Base-by-base conservation (phyloP, 768 basidiomycete species). In the Auricularia cornea region DNA sequence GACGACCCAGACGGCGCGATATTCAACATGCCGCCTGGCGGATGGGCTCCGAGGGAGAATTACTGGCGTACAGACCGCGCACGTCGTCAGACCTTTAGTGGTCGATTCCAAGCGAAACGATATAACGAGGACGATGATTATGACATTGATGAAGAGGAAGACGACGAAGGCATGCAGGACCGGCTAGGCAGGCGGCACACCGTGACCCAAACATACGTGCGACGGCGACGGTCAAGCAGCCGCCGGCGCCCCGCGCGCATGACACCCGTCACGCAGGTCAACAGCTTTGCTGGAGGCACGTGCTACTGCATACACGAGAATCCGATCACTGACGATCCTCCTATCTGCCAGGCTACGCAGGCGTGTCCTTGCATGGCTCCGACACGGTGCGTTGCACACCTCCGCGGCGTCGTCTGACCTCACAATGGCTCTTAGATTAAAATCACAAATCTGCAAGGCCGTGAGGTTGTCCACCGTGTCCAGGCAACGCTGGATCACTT, bases 81-180 rank as follows among this genome's bases (percentile, higher is more conserved):
- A 8, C 23, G 44, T 26, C 23, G 20, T 48, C 20, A 48, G 44
- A 48, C 20, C 63, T 59, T 26, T 62, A 32, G 62, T 59, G 48
- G 56, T 70, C 72, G 69, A 76, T 70, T 66, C 67, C 31, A 62
- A 59, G 40, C 61, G 64, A 44, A 29, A 44, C 38, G 33, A 67
- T 88, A 90, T 65, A 91, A 93, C 75, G 93, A 93, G 71, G 90
- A 94, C 68, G 88, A 90, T 65, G 92, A 94, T 75, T 94, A 93
- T 71, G 90, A 94, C 71, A 89, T 64, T 18, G 44, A 44, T 52
- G 29, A 64, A 18, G 44, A 44, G 60, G 29, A 30, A 20, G 63
- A 40, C n/a, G 44, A 48, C 11, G 12, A 12, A 23, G 44, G 20
- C 5, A 12, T 20, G 44, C 44, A 18, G 11, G 44, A 8, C 11